A percentile compares a stretch with the other conserved stretches of the same genome.
Conservation (phyloP, 2,329 filamentous ascomycete species). For the Arthrobotrys musiformis region DNA sequence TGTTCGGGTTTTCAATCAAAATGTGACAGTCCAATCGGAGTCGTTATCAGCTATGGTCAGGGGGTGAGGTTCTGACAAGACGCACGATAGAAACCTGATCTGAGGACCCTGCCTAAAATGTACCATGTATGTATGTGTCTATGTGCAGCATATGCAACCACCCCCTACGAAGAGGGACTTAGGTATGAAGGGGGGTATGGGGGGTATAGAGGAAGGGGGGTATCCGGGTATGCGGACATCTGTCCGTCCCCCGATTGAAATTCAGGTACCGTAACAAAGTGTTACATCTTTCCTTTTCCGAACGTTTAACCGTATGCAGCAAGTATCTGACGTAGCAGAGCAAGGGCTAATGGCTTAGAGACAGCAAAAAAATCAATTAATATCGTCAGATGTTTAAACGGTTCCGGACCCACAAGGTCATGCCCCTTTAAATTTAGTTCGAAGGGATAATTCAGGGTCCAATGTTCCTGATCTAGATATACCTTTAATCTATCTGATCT, state of each 20-base stretch:
- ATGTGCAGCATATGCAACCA: neutral
- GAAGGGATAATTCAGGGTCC: constrained; percentile 17
- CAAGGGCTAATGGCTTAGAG: neutral
- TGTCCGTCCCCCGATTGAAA: constrained; percentile 2
- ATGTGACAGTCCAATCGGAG: constrained; percentile 1
- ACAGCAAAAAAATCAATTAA: neutral
- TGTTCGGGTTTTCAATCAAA: neutral
- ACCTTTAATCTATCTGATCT: neutral
- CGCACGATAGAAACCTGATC: constrained; percentile 9
- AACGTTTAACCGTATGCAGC: neutral
- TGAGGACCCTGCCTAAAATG: constrained; percentile 9
- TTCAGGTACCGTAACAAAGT: constrained; percentile 8
- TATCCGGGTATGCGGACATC: constrained; percentile 35
- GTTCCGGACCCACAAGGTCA: neutral
- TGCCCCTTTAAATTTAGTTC: neutral
- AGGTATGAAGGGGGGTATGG: constrained; percentile 14
- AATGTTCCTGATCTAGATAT: neutral
- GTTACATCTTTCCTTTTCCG: constrained; percentile 1
- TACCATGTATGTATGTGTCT: neutral
- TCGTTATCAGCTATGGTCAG: neutral
- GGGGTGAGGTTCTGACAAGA: neutral
- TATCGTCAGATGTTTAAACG: neutral
- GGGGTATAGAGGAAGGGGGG: neutral
- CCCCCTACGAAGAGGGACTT: neutral
- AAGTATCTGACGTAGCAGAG: constrained; percentile 3